A percentile compares a stretch with the other conserved stretches of the same genome.
These are phyloP conservation scores for Protomyces pachydermus DNA, from an alignment of 1,139 yeast genomes.

Conservation along the genomic window DNA sequence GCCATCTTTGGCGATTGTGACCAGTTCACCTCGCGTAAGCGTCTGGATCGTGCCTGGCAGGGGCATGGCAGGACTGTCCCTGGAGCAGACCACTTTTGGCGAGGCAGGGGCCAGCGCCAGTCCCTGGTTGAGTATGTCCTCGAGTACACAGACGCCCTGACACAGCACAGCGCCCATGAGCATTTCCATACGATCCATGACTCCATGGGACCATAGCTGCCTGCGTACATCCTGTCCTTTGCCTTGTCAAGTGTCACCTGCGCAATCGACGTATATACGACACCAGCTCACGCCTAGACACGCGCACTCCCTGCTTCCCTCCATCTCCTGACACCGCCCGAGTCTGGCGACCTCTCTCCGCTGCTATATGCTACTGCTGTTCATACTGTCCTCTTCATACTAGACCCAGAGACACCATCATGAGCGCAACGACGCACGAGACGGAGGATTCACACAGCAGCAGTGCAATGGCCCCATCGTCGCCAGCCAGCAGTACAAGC, in stretches of 20 bases:
- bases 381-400: too few relatives aligned
- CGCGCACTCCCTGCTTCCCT: too few relatives aligned
- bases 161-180: too few relatives aligned
- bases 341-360: too few relatives aligned
- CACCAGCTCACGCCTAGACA: too few relatives aligned
- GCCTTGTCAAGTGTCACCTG: too few relatives aligned
- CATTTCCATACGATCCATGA: too few relatives aligned
- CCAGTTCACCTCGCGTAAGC: slow-evolving; percentile 2
- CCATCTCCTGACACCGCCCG: too few relatives aligned
- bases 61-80: not conserved
- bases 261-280: too few relatives aligned
- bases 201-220: too few relatives aligned
- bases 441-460: not conserved
- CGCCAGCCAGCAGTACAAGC: not conserved
- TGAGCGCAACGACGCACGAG: not conserved
- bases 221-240: too few relatives aligned
- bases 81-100: slow-evolving; percentile 19
- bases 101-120: not conserved
- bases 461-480: not conserved
- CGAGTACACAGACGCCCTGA: not conserved
- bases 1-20: slow-evolving; percentile 12
- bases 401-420: not conserved
- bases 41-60: slow-evolving; percentile 7
- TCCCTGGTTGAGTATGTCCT: not conserved
- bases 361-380: too few relatives aligned